Evolutionary conservation across 345 rosid genomes (phyloP), one percentile per base, ranked within the genome.

Genomic region (Mangifera indica): DNA sequence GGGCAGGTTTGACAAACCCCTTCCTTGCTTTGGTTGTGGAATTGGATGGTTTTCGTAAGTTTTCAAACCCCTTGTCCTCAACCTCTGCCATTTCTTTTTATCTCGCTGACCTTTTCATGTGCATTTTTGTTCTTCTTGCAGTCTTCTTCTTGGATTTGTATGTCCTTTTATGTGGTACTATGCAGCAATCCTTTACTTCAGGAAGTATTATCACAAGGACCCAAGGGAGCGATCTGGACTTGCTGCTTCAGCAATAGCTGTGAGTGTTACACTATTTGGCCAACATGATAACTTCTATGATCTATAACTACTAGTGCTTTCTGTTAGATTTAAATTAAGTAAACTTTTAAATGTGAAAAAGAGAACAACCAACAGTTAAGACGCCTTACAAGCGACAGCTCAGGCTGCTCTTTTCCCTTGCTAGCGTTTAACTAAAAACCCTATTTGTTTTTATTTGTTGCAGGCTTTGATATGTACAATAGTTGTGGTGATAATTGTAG

Each of bases 221-320:
- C 99, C 98, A 26, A 85, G 99, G 34, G 99, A 92, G 77, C 85
- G 99, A 69, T 77, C 98, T 29, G 99, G 99, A 70, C 97, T 94
- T 54, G 95, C 93, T 76, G 98, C 98, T 63, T 92, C 89, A 60
- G 91, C 97, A 73, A 87, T 94, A 67, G 97, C 96, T 77, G 99
- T 92, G 69, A 90, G 98, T 82, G 44, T 13, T 64, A 21, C 0
- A 49, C 21, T 34, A 29, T 48, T 1, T 32, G 18, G 44, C 18
- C 18, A 37, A 46, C 34, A 22, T 4, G 8, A 17, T 11, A 4
- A 15, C 9, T 52, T 1, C 56, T 25, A n/a, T 63, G 42, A 37
- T 37, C 42, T 37, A 37, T 37, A 37, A 37, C 7, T 5, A 0
- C 42, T 29, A 29, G 32, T 29, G 32, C 32, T 29, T 29, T 29